Evolutionary conservation across 75 land plant genomes (phyloP), one percentile per base, ranked within the genome.

Genomic region (Picea glauca): DNA sequence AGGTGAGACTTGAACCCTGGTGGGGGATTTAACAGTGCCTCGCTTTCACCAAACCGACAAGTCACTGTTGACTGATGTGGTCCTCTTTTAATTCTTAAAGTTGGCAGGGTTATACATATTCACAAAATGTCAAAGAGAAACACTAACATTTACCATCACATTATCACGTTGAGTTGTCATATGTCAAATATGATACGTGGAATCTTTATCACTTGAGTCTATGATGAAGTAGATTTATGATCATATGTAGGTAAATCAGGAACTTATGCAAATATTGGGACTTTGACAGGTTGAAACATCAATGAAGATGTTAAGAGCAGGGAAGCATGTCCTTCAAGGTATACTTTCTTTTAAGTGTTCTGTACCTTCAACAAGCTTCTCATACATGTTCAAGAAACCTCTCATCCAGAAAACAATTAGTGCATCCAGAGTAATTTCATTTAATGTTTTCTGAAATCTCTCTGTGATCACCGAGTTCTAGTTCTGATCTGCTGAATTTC

Each of bases 261-360:
- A 68, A 18, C n/a, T 68, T 40, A 68, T 40, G 73, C 15, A 13
- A 5, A 60, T 33, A 11, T 66, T 78, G 20, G 21, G 21, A 32
- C 74, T 74, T 50, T 6, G 79, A 74, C 84, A 96, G 99, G 89
- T 96, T 11, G 93, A 96, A 18, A 82, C 88, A 21, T 93, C 94
- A 32, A 64, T 85, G 57, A 91, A 73, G 81, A 87, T 96, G 72
- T 80, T 96, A 20, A 86, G 85, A 80, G 91, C 90, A 33, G 99
- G 99, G 77, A 96, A 96, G 78, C 99, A 96, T 84, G 99, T 96
- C 31, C 83, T 96, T 77, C 99, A 96, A 94, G 99, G 98, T 95
- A 79, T 68, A 67, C 60, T 72, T 79, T 80, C 60, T 80, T 33
- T 79, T 15, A 14, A 23, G 35, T 21, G 9, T 18, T 59, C 20